Base-by-base conservation (phyloP, 2,329 filamentous ascomycete species). In the Botrytis squamosa region DNA sequence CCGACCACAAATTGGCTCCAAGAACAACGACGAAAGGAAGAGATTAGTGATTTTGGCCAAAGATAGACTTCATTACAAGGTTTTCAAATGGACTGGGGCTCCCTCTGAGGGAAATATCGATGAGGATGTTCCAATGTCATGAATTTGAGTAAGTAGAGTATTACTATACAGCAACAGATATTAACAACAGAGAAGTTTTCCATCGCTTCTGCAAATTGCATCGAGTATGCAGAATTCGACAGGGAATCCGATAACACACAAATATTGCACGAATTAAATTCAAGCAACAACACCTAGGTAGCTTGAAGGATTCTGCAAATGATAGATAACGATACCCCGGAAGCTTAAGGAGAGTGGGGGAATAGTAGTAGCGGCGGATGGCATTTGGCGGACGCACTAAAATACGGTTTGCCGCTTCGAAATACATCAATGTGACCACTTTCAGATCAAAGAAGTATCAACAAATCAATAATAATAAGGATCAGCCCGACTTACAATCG, bases 41-140 rank as follows among this genome's bases (percentile, higher is more conserved):
- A 76, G 79, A 65, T 69, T 81, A 12, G 71, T 80, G 46, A 42
- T 81, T 42, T 70, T 81, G 12, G 74, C 75, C 36, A 76, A 78
- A 74, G 77, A 79, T 52, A 74, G 71, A 38, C 33, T 78, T 59
- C 77, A 78, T 36, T 81, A 81, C 62, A 79, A 78, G 66, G 76
- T 81, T 40, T 76, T 80, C 33, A 78, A 74, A 40, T 74, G 78
- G 36, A 42, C 57, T 9, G 40, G 20, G 22, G 60, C 40, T 40
- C 22, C 67, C 1, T 25, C 66, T 29, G 18, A 63, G 9, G 65
- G 67, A 22, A 55, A 33, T 3, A 36, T 18, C 16, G 76, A 77
- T 71, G 74, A 77, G 25, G 78, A 80, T 71, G 71, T 77, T 9
- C 70, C 76, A 3, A 80, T 80, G 78, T 76, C 76, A 57, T 77